phyloP scores from a whole-genome alignment of 345 rosid species.

The Sonneratia alba region DNA sequence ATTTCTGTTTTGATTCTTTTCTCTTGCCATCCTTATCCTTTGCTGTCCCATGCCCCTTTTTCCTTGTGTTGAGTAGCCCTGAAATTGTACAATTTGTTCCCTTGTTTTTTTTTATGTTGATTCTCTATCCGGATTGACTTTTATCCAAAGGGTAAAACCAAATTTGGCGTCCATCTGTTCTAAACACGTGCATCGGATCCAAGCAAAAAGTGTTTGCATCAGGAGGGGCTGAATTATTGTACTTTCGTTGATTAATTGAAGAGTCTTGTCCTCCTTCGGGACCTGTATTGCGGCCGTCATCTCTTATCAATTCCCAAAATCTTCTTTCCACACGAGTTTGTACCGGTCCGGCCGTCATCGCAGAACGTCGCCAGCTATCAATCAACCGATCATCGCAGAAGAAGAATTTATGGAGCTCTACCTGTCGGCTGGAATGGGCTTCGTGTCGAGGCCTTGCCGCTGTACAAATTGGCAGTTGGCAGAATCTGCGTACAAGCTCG shows the following conservation, averaged over 20 bases:
- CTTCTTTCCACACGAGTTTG: neutral
- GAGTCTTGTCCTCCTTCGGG: neutral
- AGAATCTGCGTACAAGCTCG: no score
- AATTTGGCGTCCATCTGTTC: neutral
- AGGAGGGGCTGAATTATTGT: neutral
- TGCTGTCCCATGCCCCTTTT: no score
- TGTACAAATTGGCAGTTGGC: no score
- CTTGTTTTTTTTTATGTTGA: neutral
- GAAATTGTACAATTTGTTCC: neutral
- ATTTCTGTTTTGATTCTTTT: neutral
- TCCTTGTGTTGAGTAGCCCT: neutral
- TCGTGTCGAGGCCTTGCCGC: no score
- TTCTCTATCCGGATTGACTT: neutral
- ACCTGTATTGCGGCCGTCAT: neutral
- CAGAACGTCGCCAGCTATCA: no score
- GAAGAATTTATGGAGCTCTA: no score
- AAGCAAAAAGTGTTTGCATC: neutral
- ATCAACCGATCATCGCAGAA: no score
- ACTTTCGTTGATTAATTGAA: neutral
- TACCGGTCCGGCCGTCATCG: no score
- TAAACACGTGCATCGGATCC: neutral
- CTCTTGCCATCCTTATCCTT: constrained; percentile 4
- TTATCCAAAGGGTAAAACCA: neutral
- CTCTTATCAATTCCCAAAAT: neutral
- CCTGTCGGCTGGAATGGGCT: no score